These are phyloP conservation scores for Mucor velutinosus DNA, from an alignment of 371 early-diverging fungal species.

Conservation along the genomic window DNA sequence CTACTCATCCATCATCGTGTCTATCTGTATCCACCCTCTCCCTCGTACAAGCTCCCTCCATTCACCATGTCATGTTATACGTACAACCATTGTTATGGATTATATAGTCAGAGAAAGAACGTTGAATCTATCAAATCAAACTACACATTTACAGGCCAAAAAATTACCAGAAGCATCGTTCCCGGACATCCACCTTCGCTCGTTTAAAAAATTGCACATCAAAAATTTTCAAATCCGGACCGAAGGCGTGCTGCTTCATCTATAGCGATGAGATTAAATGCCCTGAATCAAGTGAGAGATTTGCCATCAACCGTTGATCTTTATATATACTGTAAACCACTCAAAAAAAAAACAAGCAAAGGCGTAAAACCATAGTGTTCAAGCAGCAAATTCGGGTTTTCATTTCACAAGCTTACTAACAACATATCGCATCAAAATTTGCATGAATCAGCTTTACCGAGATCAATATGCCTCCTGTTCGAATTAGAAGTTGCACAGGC, in stretches of 20 bases:
- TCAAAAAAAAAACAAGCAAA: too few species aligned
- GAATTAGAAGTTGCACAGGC: too few species aligned
- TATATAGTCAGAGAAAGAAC: conserved; percentile 38
- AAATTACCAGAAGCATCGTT: background rate
- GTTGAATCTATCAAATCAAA: conserved; percentile 14
- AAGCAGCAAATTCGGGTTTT: too few species aligned
- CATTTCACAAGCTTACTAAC: too few species aligned
- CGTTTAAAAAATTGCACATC: background rate
- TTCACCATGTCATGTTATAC: conserved; percentile 18
- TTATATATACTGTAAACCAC: too few species aligned
- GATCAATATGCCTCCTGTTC: too few species aligned
- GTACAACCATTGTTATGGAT: conserved; percentile 37
- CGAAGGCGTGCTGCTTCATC: background rate
- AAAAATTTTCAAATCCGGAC: conserved; percentile 3
- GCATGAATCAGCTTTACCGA: too few species aligned
- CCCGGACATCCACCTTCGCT: background rate
- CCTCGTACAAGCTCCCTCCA: background rate
- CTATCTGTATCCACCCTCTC: background rate
- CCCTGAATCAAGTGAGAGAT: too few species aligned
- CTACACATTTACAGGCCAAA: conserved; percentile 28
- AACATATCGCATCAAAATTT: too few species aligned
- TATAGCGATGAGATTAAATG: too few species aligned
- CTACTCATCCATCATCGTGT: background rate
- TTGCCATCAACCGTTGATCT: too few species aligned
- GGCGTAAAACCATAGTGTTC: too few species aligned